These are phyloP conservation scores for Orbilia ellipsospora DNA, from an alignment of 2,329 filamentous ascomycete species.

Conservation along the genomic window DNA sequence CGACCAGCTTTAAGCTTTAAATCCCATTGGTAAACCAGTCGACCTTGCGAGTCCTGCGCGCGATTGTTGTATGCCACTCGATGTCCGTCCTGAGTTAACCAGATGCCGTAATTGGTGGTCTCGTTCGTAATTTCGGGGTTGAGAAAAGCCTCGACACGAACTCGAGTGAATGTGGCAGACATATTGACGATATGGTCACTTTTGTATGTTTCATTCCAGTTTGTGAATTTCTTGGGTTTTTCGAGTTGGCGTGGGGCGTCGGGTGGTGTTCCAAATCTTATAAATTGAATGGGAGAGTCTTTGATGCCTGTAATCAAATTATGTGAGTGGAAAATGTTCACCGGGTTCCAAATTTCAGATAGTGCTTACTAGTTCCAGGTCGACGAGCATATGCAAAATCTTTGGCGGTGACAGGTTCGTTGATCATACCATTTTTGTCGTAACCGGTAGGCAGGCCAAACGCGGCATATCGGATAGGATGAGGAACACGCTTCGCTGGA, in stretches of 20 bases:
- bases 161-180: background rate
- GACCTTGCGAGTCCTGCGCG: background rate
- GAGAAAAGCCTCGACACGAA: conserved; percentile 18
- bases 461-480: conserved; percentile 3
- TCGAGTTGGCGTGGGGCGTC: background rate
- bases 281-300: conserved; percentile 26
- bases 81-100: conserved; percentile 5
- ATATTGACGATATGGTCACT: conserved; percentile 7
- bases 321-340: conserved; percentile 5
- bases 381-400: conserved; percentile 10
- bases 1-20: conserved; percentile 9
- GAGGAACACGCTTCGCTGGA: background rate
- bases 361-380: conserved; percentile 34
- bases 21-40: conserved; percentile 8
- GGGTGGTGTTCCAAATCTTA: background rate
- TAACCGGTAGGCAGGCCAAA: conserved; percentile 15
- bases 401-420: background rate
- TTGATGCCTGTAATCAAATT: conserved; percentile 1
- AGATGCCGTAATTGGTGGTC: conserved; percentile 29
- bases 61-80: background rate
- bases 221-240: background rate
- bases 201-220: conserved; percentile 15
- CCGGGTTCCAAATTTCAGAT: background rate
- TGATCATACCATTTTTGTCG: conserved; percentile 22
- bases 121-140: conserved; percentile 5